Base-by-base conservation (phyloP, 2,329 filamentous ascomycete species). In the Septoria linicola region DNA sequence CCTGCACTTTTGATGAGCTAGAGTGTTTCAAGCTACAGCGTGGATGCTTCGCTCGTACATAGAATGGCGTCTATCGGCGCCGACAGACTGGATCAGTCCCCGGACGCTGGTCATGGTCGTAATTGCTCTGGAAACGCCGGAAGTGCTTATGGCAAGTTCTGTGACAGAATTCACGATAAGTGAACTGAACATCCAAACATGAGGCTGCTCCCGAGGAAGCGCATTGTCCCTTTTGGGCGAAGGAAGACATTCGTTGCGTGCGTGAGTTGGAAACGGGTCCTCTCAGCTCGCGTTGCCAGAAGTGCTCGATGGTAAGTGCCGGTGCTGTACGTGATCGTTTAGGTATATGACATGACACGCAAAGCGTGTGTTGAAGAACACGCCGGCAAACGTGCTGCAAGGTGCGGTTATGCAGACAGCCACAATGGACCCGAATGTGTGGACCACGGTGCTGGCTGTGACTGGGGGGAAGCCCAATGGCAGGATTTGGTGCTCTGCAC, bases 1-100 rank as follows among this genome's bases (percentile, higher is more conserved):
- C n/a, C 57, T 60, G 39, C 13, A 25, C 8, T 6, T 32, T 27
- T 21, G 14, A n/a, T 52, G 21, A 55, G 53, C 45, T 32, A 17
- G 17, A 19, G 14, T 36, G 49, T 51, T 25, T 30, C 41, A 41
- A 4, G 10, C 6, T 27, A 4, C 21, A 23, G 21, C 34, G 34
- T 39, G 34, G 16, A 36, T 8, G 23, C 23, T 25, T 20, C 23
- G 34, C n/a, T 8, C 23, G 44, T 31, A 40, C 44, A 39, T 17
- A 11, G 34, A 17, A 7, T 16, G 44, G 19, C 44, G 37, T 42
- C 16, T 20, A 36, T 49, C 39, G 27, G 21, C 13, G 25, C 36
- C 37, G 17, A 23, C 37, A 10, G 30, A 19, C 10, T 30, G 46
- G n/a, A 49, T 17, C 10, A 49, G n/a, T 11, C n/a, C 8, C 16